Base-by-base conservation (phyloP, 1,284 basidiomycete genomes). In the Malassezia psittaci region DNA sequence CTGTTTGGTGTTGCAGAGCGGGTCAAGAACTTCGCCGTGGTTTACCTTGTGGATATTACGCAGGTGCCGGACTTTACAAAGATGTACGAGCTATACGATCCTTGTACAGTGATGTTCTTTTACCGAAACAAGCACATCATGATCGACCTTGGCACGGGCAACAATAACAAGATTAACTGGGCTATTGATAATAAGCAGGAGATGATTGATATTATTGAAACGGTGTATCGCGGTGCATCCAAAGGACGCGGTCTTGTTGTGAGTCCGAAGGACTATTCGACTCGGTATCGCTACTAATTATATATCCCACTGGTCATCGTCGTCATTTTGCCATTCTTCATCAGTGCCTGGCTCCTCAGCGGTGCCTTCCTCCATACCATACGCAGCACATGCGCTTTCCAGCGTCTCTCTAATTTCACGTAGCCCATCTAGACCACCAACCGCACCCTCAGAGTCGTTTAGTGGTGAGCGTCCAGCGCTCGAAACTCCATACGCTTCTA, bases 141-240 rank as follows among this genome's bases (percentile, higher is more conserved):
- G 93, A 96, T 98, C 73, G 93, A 96, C 83, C 79, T 96, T 65
- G 91, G 93, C 13, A 98, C 93, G 48, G 93, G 94, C 79, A 96
- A 99, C 78, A 98, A 99, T 78, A 98, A 98, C 79, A 98, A 99
- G 79, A 94, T 96, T 43, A 69, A 68, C 32, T 74, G 72, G 72
- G 70, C 72, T 6, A 72, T 74, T 36, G 69, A 70, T 38, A 65
- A 67, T 54, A 67, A 68, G 52, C 72, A 74, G 49, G 72, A 67
- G 57, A 79, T 98, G 72, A 91, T 98, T 70, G 94, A 99, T 75
- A 93, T 98, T 64, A 85, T 98, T 67, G 93, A 98, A 77, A 96
- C 93, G 10, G 91, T 98, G 7, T 98, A 96, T 76, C 84, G 94
- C 61, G 93, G 93, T 24, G 93, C 93, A 1, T 90, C 89, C 1